Percentiles rank a stretch among this genome's conserved stretches.
phyloP scores from a whole-genome alignment of 2,329 filamentous ascomycete species.

The Beauveria rudraprayagi region DNA sequence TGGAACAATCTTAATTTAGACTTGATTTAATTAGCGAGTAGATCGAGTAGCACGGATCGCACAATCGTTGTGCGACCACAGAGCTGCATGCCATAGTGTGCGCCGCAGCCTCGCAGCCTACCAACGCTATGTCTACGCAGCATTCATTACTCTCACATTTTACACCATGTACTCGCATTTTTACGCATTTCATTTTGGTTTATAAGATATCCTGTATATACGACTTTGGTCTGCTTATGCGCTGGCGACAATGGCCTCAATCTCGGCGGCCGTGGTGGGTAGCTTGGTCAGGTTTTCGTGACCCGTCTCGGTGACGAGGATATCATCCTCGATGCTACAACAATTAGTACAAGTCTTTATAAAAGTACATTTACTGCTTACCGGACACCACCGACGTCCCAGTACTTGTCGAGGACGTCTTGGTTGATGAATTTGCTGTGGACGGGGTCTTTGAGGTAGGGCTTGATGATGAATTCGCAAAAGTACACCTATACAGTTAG shows the following conservation, averaged over 20 bases:
- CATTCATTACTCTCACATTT: too few species aligned
- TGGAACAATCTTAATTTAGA: too few species aligned
- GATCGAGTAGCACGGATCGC: too few species aligned
- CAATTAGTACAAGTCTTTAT: constrained; percentile 15
- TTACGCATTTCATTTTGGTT: neutral
- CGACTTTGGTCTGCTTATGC: neutral
- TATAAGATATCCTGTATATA: neutral
- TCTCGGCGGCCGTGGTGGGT: constrained; percentile 56
- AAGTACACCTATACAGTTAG: constrained; percentile 62
- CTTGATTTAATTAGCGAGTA: too few species aligned
- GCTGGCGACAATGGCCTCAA: constrained; percentile 37
- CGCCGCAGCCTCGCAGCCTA: too few species aligned
- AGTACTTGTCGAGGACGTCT: constrained; percentile 67
- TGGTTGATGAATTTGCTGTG: constrained; percentile 71
- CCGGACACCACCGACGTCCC: constrained; percentile 71
- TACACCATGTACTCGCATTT: neutral
- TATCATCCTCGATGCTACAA: constrained; percentile 56
- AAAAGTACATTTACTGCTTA: constrained; percentile 26
- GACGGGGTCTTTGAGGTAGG: constrained; percentile 64
- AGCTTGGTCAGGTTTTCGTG: constrained; percentile 67
- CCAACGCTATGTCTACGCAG: too few species aligned
- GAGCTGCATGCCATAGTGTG: too few species aligned
- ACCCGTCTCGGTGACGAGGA: constrained; percentile 61
- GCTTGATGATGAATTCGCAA: constrained; percentile 78
- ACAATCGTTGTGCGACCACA: too few species aligned